These are phyloP conservation scores for Vitis labrusca DNA, from an alignment of 164 flowering plant genomes.

Conservation along the genomic window DNA sequence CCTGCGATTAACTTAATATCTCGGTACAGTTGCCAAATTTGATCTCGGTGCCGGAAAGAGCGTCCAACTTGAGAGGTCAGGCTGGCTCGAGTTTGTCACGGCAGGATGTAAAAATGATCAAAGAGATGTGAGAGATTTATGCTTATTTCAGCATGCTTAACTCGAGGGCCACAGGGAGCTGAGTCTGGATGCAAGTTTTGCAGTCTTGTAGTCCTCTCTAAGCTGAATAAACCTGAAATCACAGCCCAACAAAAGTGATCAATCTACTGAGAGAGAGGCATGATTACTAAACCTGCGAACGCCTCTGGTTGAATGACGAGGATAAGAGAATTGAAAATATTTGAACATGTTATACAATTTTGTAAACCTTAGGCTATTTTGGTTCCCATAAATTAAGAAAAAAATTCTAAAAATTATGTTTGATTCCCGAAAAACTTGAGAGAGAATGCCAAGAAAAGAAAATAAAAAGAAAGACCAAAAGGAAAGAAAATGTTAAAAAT, in stretches of 20 bases:
- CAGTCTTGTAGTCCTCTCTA: constrained; percentile 82
- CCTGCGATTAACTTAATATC: not conserved
- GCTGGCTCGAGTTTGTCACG: not conserved
- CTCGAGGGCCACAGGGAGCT: constrained; percentile 64
- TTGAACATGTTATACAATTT: too few species aligned
- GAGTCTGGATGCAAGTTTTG: constrained; percentile 79
- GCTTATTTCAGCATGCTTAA: constrained; percentile 13
- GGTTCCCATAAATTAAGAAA: too few species aligned
- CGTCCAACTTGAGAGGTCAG: constrained; percentile 6
- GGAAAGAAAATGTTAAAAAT: too few species aligned
- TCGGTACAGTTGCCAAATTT: not conserved
- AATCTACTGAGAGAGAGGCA: not conserved
- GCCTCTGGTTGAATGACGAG: too few species aligned
- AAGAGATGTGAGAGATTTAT: not conserved
- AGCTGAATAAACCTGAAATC: constrained; percentile 80
- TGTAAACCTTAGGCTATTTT: too few species aligned
- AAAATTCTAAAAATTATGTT: too few species aligned
- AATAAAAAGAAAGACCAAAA: too few species aligned
- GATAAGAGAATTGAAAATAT: too few species aligned
- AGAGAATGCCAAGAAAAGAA: too few species aligned
- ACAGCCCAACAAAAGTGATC: constrained; percentile 4
- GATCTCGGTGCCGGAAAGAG: not conserved
- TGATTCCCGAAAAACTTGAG: too few species aligned
- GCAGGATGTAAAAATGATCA: not conserved
- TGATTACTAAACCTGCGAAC: too few species aligned